phyloP scores from a whole-genome alignment of 371 early-diverging fungal species.

The Dinochytrium kinnereticum region DNA sequence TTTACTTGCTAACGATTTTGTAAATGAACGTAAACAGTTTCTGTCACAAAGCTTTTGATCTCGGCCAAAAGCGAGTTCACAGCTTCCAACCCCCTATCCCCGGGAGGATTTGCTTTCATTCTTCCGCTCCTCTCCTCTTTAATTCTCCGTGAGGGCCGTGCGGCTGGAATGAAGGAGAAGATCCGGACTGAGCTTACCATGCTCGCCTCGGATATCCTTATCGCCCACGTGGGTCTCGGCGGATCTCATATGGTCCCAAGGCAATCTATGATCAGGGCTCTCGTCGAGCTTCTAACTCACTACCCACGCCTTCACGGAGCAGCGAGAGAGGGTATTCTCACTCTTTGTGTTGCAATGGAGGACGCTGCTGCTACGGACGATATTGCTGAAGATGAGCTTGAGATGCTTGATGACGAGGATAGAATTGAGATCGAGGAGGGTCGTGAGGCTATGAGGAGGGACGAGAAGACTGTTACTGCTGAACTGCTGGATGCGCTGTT shows the following conservation, averaged over 20 bases:
- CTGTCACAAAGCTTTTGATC: constrained; percentile 58
- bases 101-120: constrained; percentile 80
- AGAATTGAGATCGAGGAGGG: constrained; percentile 12
- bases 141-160: constrained; percentile 67
- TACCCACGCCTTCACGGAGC: constrained; percentile 74
- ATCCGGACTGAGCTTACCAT: constrained; percentile 74
- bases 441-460: constrained; percentile 6
- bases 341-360: constrained; percentile 74
- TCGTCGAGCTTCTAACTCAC: constrained; percentile 66
- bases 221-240: constrained; percentile 67
- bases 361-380: constrained; percentile 51
- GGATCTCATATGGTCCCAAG: constrained; percentile 69
- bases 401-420: constrained; percentile 16
- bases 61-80: constrained; percentile 76
- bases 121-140: constrained; percentile 80
- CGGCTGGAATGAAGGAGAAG: constrained; percentile 55
- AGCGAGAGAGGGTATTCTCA: constrained; percentile 67
- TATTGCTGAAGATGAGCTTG: constrained; percentile 48
- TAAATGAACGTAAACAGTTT: constrained; percentile 7
- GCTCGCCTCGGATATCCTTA: constrained; percentile 76
- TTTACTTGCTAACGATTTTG: constrained; percentile 31
- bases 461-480: constrained; percentile 30
- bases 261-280: constrained; percentile 63
- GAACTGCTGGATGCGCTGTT: constrained; percentile 74
- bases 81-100: constrained; percentile 62